Conservation (phyloP, 192 early-diverging fungal genomes). For the Umbelopsis sp. region DNA sequence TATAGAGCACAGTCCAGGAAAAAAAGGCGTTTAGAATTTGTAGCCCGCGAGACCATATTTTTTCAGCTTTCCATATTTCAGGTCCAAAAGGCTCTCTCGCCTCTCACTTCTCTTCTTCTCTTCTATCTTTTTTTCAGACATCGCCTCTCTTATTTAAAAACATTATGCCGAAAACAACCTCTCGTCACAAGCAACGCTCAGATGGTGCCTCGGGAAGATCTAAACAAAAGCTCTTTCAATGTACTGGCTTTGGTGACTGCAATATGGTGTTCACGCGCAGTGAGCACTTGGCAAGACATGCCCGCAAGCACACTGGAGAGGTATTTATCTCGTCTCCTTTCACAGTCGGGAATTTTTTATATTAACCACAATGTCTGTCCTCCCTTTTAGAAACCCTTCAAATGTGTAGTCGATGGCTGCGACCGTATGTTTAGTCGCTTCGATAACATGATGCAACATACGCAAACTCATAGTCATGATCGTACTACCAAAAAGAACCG, state of each 20-base stretch:
- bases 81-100: not conserved
- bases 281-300: conserved; percentile 58
- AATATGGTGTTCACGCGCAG: conserved; percentile 59
- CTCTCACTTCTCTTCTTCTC: conserved; percentile 19
- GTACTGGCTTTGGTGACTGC: conserved; percentile 56
- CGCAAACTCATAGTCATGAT: conserved; percentile 63
- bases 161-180: conserved; percentile 13
- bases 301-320: conserved; percentile 47
- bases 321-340: conserved; percentile 12
- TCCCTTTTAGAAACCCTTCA: conserved; percentile 65
- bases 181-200: not conserved
- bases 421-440: conserved; percentile 71
- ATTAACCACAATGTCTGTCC: not conserved
- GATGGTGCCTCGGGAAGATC: not conserved
- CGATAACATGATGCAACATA: conserved; percentile 85
- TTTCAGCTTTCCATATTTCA: not conserved
- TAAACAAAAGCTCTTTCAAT: conserved; percentile 48
- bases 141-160: not conserved
- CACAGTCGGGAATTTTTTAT: conserved; percentile 19
- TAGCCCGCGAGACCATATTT: not conserved
- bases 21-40: not conserved
- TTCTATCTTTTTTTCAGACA: conserved; percentile 1
- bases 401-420: conserved; percentile 68
- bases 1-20: conserved; percentile 13
- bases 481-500: conserved; percentile 25